Percentiles rank a stretch among this genome's conserved stretches.
phyloP scores from a whole-genome alignment of 2,329 filamentous ascomycete genomes.

The Aspergillus fumigatus region DNA sequence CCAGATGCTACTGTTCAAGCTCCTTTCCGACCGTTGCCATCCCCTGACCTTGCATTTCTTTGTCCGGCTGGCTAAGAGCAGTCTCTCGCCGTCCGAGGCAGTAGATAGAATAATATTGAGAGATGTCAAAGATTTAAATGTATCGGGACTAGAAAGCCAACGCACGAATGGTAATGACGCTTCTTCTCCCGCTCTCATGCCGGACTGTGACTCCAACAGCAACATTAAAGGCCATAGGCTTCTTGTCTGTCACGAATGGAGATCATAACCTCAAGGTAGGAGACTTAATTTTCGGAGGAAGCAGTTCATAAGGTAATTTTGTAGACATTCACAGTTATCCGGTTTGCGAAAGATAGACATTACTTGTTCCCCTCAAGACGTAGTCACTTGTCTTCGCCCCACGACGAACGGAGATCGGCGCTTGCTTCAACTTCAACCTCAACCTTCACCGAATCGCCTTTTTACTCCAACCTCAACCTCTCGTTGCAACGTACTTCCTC shows the following conservation, averaged over 20 bases:
- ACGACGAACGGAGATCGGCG: background rate
- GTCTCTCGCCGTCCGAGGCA: background rate
- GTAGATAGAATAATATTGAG: background rate
- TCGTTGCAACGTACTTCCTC: conserved; percentile 1
- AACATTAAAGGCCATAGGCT: background rate
- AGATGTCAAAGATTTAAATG: background rate
- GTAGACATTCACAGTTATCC: background rate
- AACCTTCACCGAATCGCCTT: background rate
- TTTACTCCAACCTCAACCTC: background rate
- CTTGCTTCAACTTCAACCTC: background rate
- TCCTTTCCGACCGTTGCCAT: background rate
- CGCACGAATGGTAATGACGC: background rate
- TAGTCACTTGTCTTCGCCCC: background rate
- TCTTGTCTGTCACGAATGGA: background rate
- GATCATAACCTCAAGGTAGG: background rate
- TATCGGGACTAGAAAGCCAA: background rate
- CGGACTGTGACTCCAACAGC: background rate
- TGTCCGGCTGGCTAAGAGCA: no score
- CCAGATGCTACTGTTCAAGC: background rate
- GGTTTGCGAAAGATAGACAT: background rate
- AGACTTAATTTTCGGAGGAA: background rate
- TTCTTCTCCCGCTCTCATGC: background rate
- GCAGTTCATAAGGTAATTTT: background rate
- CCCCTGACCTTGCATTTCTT: background rate
- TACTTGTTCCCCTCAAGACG: background rate